These are phyloP conservation scores for Russula earlei DNA, from an alignment of 768 basidiomycete genomes.

Conservation along the genomic window DNA sequence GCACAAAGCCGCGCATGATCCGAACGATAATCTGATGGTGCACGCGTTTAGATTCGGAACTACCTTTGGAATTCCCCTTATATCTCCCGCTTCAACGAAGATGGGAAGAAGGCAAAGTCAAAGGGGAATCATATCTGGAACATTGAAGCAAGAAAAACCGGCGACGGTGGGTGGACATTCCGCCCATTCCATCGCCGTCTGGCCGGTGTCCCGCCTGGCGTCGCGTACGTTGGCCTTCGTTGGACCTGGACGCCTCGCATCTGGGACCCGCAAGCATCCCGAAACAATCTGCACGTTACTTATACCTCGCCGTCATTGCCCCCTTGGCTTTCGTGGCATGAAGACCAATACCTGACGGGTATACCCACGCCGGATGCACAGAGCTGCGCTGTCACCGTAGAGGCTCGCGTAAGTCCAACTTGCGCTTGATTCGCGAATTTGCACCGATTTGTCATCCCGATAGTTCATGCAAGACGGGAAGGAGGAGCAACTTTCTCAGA, in stretches of 20 bases:
- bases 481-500: conserved; percentile 58
- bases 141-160: conserved; percentile 82
- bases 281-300: conserved; percentile 65
- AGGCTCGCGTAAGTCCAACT: conserved; percentile 55
- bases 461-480: conserved; percentile 67
- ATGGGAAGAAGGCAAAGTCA: conserved; percentile 98
- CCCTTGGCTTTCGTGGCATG: conserved; percentile 82
- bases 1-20: conserved; percentile 18
- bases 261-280: conserved; percentile 93
- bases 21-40: conserved; percentile 12
- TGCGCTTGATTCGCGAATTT: conserved; percentile 12
- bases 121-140: conserved; percentile 99
- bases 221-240: conserved; percentile 70
- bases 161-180: conserved; percentile 76
- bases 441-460: conserved; percentile 9
- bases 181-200: conserved; percentile 83
- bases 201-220: conserved; percentile 69
- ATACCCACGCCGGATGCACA: conserved; percentile 69
- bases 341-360: conserved; percentile 65
- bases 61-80: conserved; percentile 93
- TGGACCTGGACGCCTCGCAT: conserved; percentile 92
- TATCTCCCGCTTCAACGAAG: conserved; percentile 96
- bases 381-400: conserved; percentile 62
- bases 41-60: conserved; percentile 60
- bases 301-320: conserved; percentile 80